phyloP scores from a whole-genome alignment of 2,329 filamentous ascomycete genomes.

The Claviceps arundinis region DNA sequence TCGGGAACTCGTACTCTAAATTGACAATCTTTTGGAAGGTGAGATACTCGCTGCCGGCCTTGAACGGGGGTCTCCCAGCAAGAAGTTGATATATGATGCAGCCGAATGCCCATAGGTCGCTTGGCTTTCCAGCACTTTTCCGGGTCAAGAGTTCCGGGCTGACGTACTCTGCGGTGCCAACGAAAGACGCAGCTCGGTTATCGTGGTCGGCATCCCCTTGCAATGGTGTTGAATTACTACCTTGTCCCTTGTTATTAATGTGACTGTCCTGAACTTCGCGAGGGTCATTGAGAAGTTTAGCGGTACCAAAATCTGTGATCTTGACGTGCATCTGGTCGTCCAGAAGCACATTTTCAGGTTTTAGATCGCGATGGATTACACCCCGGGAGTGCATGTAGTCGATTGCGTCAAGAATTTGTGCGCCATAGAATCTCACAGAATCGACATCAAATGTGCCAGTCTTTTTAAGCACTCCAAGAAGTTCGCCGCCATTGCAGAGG shows the following conservation, averaged over 20 bases:
- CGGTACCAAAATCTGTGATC: constrained; percentile 96
- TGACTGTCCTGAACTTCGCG: constrained; percentile 29
- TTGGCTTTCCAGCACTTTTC: constrained; percentile 94
- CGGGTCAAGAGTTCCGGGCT: constrained; percentile 94
- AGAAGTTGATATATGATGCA: constrained; percentile 96
- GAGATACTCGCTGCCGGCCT: constrained; percentile 86
- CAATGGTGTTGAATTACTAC: constrained; percentile 13
- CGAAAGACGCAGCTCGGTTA: constrained; percentile 79
- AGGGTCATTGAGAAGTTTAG: constrained; percentile 59
- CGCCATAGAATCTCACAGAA: constrained; percentile 86
- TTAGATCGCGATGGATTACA: constrained; percentile 91
- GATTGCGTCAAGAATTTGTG: constrained; percentile 90
- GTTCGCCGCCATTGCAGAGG: constrained; percentile 79
- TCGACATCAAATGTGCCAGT: constrained; percentile 91
- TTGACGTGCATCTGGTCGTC: constrained; percentile 97
- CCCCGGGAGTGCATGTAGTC: constrained; percentile 96
- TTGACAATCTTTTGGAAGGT: constrained; percentile 98
- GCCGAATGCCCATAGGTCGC: constrained; percentile 95
- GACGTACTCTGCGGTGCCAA: constrained; percentile 95
- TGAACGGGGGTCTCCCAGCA: constrained; percentile 93
- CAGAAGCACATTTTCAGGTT: constrained; percentile 90
- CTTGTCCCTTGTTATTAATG: constrained; percentile 20
- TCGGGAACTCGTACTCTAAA: constrained; percentile 85
- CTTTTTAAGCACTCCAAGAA: constrained; percentile 86
- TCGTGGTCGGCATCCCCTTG: constrained; percentile 38